Percentiles rank a stretch among this genome's conserved stretches.
Evolutionary conservation across 495 filamentous ascomycete genomes (phyloP).

Genomic region (Corynascus novoguineensis): DNA sequence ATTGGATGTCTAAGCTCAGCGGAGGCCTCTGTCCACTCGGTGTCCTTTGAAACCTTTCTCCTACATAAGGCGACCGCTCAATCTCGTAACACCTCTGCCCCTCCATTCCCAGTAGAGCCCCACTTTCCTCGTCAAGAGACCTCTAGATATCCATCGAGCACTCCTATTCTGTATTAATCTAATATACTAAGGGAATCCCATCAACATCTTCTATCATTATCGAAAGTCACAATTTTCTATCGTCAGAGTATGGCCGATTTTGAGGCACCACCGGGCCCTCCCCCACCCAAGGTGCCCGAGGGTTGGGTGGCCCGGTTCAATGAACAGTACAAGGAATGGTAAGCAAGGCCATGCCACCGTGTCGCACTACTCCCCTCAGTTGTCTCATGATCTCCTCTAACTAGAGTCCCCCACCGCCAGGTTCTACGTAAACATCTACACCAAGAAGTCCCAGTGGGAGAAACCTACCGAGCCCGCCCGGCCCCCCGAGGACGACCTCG

Average conservation of each 20-base stretch:
- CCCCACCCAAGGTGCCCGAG: slow-evolving; percentile 79
- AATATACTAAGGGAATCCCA: neutral
- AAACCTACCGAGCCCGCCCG: slow-evolving; percentile 59
- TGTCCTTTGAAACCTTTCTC: slow-evolving; percentile 19
- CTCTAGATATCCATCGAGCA: neutral
- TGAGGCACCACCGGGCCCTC: slow-evolving; percentile 67
- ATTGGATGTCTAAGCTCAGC: neutral
- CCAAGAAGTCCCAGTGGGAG: slow-evolving; percentile 85
- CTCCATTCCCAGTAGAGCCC: neutral
- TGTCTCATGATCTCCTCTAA: neutral
- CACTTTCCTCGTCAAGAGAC: too few relatives aligned
- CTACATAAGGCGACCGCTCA: neutral
- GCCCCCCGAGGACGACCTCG: slow-evolving; percentile 28
- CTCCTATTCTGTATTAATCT: too few relatives aligned
- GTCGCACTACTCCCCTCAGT: too few relatives aligned
- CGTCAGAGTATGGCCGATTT: slow-evolving; percentile 52
- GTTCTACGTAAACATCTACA: slow-evolving; percentile 86
- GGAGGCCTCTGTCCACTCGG: slow-evolving; percentile 4
- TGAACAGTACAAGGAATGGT: slow-evolving; percentile 74
- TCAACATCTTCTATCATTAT: too few relatives aligned
- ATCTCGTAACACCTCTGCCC: too few relatives aligned
- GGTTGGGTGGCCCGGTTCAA: slow-evolving; percentile 83
- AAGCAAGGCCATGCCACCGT: slow-evolving; percentile 18
- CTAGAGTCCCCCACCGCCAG: slow-evolving; percentile 35
- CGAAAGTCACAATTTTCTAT: neutral